Percentiles rank a stretch among this genome's conserved stretches.
Evolutionary conservation across 208 protist species (phyloP).

Genomic region (Strigomonas culicis): DNA sequence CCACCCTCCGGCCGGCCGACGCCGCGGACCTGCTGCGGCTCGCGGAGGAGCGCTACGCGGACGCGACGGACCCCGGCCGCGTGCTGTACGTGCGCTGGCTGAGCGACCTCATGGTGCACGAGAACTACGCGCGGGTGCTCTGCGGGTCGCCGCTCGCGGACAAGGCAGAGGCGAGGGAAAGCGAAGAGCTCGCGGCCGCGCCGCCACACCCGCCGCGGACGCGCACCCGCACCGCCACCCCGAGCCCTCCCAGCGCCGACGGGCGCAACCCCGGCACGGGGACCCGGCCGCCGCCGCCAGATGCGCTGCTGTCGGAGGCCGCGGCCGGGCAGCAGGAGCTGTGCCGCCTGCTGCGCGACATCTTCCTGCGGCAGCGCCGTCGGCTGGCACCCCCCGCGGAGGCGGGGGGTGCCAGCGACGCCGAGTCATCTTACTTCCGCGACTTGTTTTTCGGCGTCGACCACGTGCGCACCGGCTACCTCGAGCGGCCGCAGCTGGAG

Average conservation of each 20-base stretch:
- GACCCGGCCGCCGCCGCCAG: no score
- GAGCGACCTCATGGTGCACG: background rate
- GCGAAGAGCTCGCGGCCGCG: background rate
- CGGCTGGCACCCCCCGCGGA: no score
- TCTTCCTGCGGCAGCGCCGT: conserved; percentile 24
- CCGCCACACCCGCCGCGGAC: no score
- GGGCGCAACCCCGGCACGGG: no score
- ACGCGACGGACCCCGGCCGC: no score
- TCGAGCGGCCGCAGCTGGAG: conserved; percentile 33
- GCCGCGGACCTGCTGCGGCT: background rate
- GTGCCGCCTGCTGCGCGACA: conserved; percentile 20
- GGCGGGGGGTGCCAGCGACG: no score
- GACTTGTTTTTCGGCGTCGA: conserved; percentile 32
- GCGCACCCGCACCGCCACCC: no score
- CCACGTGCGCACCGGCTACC: conserved; percentile 27
- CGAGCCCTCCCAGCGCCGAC: no score
- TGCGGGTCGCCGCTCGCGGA: background rate
- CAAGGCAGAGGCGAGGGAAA: background rate
- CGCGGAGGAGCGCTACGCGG: background rate
- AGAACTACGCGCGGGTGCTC: background rate
- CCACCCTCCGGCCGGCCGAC: background rate
- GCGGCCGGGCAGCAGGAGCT: conserved; percentile 1
- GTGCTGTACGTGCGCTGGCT: background rate
- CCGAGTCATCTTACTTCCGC: conserved; percentile 1
- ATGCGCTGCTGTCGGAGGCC: background rate